Evolutionary conservation across 768 basidiomycete species (phyloP).

Genomic region (Dioszegia crocea): DNA sequence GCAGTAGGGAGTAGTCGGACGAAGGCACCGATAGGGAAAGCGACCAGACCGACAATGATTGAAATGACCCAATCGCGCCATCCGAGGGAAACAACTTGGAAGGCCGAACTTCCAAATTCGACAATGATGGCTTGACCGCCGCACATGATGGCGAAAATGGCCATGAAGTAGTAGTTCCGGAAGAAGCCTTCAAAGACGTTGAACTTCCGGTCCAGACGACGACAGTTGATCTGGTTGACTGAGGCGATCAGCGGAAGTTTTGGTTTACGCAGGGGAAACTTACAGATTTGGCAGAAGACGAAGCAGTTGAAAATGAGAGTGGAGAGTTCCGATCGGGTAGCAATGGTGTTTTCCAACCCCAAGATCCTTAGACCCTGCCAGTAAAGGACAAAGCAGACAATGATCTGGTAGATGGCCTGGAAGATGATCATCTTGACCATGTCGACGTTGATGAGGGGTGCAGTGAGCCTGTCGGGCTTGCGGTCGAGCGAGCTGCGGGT

Average conservation of each 20-base stretch:
- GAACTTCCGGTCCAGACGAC: conserved; percentile 74
- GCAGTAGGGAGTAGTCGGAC: conserved; percentile 75
- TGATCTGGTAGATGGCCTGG: conserved; percentile 82
- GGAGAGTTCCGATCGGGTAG: conserved; percentile 55
- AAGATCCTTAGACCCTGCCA: conserved; percentile 75
- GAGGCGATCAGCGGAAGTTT: neutral
- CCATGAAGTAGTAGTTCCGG: conserved; percentile 77
- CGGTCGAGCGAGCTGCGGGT: conserved; percentile 68
- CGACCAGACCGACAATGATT: conserved; percentile 75
- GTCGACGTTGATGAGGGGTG: conserved; percentile 81
- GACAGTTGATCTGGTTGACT: conserved; percentile 84
- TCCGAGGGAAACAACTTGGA: conserved; percentile 73
- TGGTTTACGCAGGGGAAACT: neutral
- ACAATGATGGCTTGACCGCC: conserved; percentile 81
- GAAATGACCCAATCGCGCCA: conserved; percentile 93
- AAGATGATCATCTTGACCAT: conserved; percentile 96
- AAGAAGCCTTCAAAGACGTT: conserved; percentile 84
- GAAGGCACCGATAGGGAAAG: conserved; percentile 79
- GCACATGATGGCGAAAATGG: conserved; percentile 80
- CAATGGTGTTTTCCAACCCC: conserved; percentile 33
- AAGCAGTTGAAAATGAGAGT: conserved; percentile 97
- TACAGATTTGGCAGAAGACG: conserved; percentile 88
- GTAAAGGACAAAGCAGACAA: conserved; percentile 80
- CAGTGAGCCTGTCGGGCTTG: conserved; percentile 82
- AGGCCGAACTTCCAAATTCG: conserved; percentile 84